phyloP scores from a whole-genome alignment of 179 eudicot genomes.

The Spinacia oleracea region DNA sequence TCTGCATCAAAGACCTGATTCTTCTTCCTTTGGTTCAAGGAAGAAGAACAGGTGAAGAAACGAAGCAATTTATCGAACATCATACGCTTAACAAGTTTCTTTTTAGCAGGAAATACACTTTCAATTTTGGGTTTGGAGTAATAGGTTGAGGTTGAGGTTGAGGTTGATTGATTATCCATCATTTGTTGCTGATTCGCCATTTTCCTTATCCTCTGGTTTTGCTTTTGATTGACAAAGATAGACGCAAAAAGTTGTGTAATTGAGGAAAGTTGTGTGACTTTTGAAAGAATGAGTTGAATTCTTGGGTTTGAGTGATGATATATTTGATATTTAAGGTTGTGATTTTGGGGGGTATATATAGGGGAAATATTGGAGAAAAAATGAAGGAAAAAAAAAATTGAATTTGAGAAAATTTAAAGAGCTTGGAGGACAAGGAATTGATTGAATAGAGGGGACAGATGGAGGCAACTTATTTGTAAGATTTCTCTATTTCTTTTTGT shows the following conservation, averaged over 20 bases:
- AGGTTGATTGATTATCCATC: not conserved
- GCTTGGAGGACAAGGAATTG: not conserved
- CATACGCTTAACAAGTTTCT: constrained; percentile 28
- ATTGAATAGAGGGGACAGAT: no score
- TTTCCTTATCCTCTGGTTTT: not conserved
- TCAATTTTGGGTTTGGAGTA: constrained; percentile 20
- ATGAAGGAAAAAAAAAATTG: no score
- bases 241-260: not conserved
- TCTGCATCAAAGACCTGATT: constrained; percentile 6
- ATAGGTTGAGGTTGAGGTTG: not conserved
- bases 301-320: not conserved
- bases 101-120: constrained; percentile 27
- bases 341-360: not conserved
- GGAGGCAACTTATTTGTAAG: no score
- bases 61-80: constrained; percentile 9
- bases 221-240: not conserved
- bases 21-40: not conserved
- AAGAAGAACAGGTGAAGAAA: not conserved
- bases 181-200: not conserved
- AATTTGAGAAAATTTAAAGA: not conserved
- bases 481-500: no score
- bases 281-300: not conserved
- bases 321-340: not conserved
- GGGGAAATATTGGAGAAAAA: no score
- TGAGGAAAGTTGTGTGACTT: not conserved